Conservation (phyloP, 352 stramenopile genomes). For the Hyaloperonospora arabidopsidis region DNA sequence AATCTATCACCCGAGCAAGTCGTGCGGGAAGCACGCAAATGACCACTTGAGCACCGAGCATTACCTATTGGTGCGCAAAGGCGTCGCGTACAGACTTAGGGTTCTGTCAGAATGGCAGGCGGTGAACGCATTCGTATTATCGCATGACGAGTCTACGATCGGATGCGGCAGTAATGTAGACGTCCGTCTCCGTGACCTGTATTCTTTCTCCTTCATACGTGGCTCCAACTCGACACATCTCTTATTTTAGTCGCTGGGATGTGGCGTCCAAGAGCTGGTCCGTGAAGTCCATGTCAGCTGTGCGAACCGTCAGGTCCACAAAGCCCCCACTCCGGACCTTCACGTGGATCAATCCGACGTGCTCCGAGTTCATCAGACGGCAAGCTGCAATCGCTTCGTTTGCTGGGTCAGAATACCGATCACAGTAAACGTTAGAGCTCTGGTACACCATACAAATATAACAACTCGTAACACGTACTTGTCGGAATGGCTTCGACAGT, state of each 20-base stretch:
- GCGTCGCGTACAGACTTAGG: too few relatives aligned
- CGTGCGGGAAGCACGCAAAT: too few relatives aligned
- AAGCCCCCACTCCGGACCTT: conserved; percentile 81
- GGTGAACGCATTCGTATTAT: too few relatives aligned
- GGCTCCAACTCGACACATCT: background rate
- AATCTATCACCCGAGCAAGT: too few relatives aligned
- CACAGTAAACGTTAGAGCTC: conserved; percentile 12
- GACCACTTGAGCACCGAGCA: background rate
- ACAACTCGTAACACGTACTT: conserved; percentile 48
- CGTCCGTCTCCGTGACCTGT: background rate
- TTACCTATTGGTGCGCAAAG: too few relatives aligned
- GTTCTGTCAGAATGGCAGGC: too few relatives aligned
- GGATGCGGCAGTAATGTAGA: too few relatives aligned
- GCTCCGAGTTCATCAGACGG: conserved; percentile 71
- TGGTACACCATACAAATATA: conserved; percentile 6
- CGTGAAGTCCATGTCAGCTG: conserved; percentile 76
- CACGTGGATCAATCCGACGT: conserved; percentile 78
- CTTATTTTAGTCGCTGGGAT: conserved; percentile 61
- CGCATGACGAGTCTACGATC: too few relatives aligned
- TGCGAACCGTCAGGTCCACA: conserved; percentile 79
- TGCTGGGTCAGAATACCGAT: conserved; percentile 27
- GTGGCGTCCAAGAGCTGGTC: conserved; percentile 62
- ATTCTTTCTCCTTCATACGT: background rate
- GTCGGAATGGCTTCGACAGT: conserved; percentile 77
- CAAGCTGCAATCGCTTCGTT: conserved; percentile 84